Evolutionary conservation across 805 yeast species (phyloP), one percentile per base, ranked within the genome.

Genomic region (Candida peoriensis): DNA sequence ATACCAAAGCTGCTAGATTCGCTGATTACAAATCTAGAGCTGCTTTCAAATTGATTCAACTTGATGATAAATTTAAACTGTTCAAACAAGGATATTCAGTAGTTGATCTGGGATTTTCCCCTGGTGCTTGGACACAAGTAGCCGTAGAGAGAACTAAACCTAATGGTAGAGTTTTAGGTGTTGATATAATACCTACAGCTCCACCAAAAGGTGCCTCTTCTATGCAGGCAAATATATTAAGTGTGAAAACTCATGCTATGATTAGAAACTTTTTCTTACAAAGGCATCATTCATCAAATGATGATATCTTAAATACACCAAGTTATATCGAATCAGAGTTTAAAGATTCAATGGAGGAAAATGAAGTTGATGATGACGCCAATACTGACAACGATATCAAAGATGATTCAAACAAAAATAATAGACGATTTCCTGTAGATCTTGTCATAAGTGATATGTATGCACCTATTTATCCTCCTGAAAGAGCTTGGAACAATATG

Each of bases 71-170:
- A 47, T 83, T 67, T 58, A 57, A 65, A 21, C 41, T 93, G 2
- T 78, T 90, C 55, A 57, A 60, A 25, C 67, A 67, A 3, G 67
- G 76, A 0, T 68, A 62, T 44, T 72, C 76, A 28, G 82, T 93
- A 1, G 76, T 93, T 5, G 98, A 93, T 61, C 62, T 93, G 30
- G 96, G 96, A 0, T 88, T 78, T 56, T 95, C 96, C 0, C 96
- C 96, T 0, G 96, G 96, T 0, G 88, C 95, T 4, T 87, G 96
- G 96, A 75, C 90, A 8, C 95, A 87, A 54, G 89, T 86, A 2
- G 89, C 90, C 0, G 60, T 72, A 8, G 74, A 73, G 34, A 56
- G 72, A 36, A 68, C 77, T 2, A 50, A 57, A 14, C 68, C 70
- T 1, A 52, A 61, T 2, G 81, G 87, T 1, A 62, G 68, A 15